phyloP scores from a whole-genome alignment of 1,284 basidiomycete species.

The Ganoderma sp. region DNA sequence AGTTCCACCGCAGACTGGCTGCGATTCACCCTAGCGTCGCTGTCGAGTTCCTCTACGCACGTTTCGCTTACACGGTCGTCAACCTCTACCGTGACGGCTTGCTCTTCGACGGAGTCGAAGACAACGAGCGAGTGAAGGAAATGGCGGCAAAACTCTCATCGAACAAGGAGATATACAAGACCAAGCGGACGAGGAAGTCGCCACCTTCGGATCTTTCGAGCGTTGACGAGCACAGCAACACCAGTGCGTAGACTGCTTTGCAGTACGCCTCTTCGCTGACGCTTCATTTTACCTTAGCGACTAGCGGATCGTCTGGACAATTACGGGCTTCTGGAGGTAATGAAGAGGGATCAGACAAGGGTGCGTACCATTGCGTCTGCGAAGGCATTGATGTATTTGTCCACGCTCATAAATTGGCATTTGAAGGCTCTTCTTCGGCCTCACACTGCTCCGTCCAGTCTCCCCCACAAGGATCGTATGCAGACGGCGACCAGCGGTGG shows the following conservation, averaged over 20 bases:
- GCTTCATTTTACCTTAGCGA: too few relatives aligned
- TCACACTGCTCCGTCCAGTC: neutral
- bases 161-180: neutral
- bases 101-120: neutral
- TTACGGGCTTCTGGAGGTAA: neutral
- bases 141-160: neutral
- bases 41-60: constrained; percentile 1
- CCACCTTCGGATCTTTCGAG: too few relatives aligned
- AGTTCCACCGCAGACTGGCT: neutral
- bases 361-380: neutral
- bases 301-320: too few relatives aligned
- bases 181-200: too few relatives aligned
- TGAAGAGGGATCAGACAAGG: neutral
- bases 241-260: neutral
- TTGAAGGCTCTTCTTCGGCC: neutral
- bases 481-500: neutral
- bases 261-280: neutral
- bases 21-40: neutral
- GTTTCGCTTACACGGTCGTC: neutral
- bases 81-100: neutral
- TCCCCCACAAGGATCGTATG: neutral
- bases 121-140: neutral
- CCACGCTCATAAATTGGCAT: neutral
- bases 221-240: neutral
- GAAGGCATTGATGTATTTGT: neutral